Percentiles rank a stretch among this genome's conserved stretches.
Conservation (phyloP, 140 eudicot genomes). For the Flaveria floridana region DNA sequence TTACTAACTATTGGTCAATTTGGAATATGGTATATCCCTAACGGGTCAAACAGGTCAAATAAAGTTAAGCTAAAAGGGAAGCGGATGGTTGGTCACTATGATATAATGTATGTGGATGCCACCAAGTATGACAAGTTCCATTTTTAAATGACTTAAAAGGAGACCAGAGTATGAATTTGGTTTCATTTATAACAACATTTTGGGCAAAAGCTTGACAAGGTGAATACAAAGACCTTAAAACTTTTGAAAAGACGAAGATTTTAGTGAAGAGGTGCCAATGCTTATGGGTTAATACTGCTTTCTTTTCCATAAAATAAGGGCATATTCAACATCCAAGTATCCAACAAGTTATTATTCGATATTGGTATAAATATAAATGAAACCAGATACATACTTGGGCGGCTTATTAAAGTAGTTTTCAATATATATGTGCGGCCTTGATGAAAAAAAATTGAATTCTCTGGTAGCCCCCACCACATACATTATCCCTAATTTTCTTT, state of each 20-base stretch:
- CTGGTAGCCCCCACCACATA: background rate
- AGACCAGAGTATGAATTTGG: background rate
- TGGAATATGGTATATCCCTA: background rate
- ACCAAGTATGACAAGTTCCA: background rate
- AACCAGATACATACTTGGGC: too few relatives aligned
- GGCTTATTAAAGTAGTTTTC: background rate
- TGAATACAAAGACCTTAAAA: background rate
- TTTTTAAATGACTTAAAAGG: background rate
- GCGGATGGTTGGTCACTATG: background rate
- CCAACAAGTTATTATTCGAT: too few relatives aligned
- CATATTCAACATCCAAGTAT: too few relatives aligned
- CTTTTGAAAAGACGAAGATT: background rate
- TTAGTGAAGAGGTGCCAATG: background rate
- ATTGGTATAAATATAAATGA: background rate
- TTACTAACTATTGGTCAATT: background rate
- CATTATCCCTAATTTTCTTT: too few relatives aligned
- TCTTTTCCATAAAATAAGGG: too few relatives aligned
- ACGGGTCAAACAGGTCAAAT: background rate
- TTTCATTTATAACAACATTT: background rate
- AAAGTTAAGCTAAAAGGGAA: background rate
- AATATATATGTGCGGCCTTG: background rate
- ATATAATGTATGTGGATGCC: background rate
- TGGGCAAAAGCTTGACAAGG: background rate
- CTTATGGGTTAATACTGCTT: background rate
- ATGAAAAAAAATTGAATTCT: background rate